These are phyloP conservation scores for Colletotrichum shisoi DNA, from an alignment of 2,329 filamentous ascomycete genomes.

Conservation along the genomic window DNA sequence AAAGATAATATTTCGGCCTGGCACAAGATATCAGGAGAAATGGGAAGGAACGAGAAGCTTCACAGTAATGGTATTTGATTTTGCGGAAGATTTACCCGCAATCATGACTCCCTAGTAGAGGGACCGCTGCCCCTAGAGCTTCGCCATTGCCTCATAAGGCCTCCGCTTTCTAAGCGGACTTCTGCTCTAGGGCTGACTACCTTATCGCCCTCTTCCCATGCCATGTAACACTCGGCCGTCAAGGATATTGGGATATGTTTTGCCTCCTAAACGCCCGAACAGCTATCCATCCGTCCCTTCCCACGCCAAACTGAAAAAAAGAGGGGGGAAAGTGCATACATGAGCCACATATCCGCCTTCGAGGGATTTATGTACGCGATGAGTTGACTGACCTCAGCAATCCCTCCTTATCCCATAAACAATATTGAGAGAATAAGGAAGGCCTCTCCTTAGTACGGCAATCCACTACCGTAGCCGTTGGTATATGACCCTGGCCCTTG, in stretches of 20 bases:
- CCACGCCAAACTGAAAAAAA: constrained; percentile 33
- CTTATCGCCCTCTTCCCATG: constrained; percentile 13
- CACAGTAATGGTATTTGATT: constrained; percentile 13
- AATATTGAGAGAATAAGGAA: not conserved
- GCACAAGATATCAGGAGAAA: not conserved
- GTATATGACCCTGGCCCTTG: constrained; percentile 28
- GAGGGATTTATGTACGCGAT: constrained; percentile 29
- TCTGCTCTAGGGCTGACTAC: constrained; percentile 5
- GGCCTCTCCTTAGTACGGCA: constrained; percentile 13
- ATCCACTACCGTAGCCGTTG: constrained; percentile 28
- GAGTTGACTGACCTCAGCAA: constrained; percentile 6
- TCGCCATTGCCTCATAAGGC: not conserved
- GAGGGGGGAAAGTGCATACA: constrained; percentile 13
- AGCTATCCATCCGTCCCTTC: constrained; percentile 34
- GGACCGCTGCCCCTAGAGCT: not conserved
- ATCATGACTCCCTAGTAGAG: not conserved
- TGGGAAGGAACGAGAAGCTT: not conserved
- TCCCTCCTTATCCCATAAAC: not conserved
- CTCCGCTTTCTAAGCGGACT: constrained; percentile 10
- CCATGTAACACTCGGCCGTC: constrained; percentile 14
- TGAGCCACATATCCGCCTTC: constrained; percentile 18
- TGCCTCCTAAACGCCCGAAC: constrained; percentile 35
- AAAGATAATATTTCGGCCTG: not conserved
- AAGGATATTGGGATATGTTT: constrained; percentile 23
- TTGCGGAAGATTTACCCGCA: not conserved